Percentiles rank a stretch among this genome's conserved stretches.
Evolutionary conservation across 2,329 filamentous ascomycete genomes (phyloP).

Genomic region (Aureobasidium uvarum): DNA sequence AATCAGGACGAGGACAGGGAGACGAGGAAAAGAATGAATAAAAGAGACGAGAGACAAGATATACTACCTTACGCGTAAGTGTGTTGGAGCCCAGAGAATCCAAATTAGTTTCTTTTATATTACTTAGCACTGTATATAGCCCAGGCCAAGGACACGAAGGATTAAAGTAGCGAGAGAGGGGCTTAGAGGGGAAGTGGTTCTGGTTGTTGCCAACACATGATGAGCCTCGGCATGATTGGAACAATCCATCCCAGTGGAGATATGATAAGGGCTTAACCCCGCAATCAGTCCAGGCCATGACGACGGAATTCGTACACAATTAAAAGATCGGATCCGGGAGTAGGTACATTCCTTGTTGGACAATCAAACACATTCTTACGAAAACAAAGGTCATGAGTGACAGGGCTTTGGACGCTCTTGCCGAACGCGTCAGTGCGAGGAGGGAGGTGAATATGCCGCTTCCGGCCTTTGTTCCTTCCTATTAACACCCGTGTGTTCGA

Average conservation of each 20-base stretch:
- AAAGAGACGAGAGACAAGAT: neutral
- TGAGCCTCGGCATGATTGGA: slow-evolving; percentile 3
- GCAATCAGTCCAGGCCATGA: slow-evolving; percentile 10
- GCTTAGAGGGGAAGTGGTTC: neutral
- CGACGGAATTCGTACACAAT: slow-evolving; percentile 11
- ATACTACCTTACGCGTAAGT: slow-evolving; percentile 5
- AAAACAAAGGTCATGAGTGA: slow-evolving; percentile 11
- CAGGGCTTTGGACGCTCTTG: slow-evolving; percentile 2
- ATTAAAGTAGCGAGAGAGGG: slow-evolving; percentile 2
- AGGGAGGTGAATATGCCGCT: slow-evolving; percentile 8
- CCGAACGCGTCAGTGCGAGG: slow-evolving; percentile 3
- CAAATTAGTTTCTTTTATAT: slow-evolving; percentile 1
- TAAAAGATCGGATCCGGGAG: neutral
- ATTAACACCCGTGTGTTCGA: neutral
- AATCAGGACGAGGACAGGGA: neutral
- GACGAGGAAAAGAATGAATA: neutral
- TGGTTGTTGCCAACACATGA: neutral
- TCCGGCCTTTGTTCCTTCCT: neutral
- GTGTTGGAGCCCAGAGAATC: neutral
- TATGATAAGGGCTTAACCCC: slow-evolving; percentile 13
- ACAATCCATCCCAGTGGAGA: neutral
- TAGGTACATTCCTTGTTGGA: slow-evolving; percentile 5
- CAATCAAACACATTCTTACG: neutral
- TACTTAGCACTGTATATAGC: neutral
- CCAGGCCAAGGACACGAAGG: neutral